A percentile compares a stretch with the other conserved stretches of the same genome.
Conservation (phyloP, 148 eudicot genomes). For the Rhododendron vialii region DNA sequence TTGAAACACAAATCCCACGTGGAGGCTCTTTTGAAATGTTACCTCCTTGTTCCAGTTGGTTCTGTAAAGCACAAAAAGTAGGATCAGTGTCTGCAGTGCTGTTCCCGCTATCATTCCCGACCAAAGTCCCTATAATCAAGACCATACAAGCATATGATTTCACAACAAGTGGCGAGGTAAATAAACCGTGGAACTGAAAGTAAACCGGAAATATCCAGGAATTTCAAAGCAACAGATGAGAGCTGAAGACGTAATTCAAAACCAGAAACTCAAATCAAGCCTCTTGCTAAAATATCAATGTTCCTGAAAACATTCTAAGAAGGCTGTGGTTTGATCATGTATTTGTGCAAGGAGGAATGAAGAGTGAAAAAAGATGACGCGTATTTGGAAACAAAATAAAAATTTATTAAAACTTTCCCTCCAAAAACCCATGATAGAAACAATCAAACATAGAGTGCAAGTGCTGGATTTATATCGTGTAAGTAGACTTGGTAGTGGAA, state of each 20-base stretch:
- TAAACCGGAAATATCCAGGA: neutral
- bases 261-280: neutral
- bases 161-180: neutral
- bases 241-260: neutral
- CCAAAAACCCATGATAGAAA: neutral
- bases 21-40: neutral
- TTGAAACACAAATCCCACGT: neutral
- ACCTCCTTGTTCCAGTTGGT: constrained; percentile 91
- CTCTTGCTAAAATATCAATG: neutral
- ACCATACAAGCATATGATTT: neutral
- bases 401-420: neutral
- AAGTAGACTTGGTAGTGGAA: neutral
- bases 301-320: too few species aligned
- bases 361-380: neutral
- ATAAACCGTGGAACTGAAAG: neutral
- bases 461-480: neutral
- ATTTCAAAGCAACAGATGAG: neutral
- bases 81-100: constrained; percentile 54
- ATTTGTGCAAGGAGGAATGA: neutral
- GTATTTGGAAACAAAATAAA: neutral
- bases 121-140: constrained; percentile 63
- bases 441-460: too few species aligned
- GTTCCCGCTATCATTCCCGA: constrained; percentile 78
- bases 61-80: constrained; percentile 49
- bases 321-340: neutral